Percentiles rank a stretch among this genome's conserved stretches.
Conservation (phyloP, 768 basidiomycete species). For the Leccinum variicolor region DNA sequence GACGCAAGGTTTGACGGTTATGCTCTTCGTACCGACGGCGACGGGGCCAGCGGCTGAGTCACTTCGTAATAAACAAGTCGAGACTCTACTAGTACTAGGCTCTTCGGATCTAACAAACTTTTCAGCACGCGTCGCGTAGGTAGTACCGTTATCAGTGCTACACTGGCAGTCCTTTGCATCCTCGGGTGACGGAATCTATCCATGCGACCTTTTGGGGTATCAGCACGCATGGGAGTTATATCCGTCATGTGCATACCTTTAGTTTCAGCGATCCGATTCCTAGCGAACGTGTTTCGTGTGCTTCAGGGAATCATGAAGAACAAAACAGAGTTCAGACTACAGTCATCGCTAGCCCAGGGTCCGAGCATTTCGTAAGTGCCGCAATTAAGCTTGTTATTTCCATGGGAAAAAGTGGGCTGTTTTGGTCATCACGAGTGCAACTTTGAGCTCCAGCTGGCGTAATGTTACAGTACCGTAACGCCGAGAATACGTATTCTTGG, state of each 20-base stretch:
- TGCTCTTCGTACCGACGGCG: neutral
- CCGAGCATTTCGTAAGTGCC: neutral
- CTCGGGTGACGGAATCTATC: constrained; percentile 8
- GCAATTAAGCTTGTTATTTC: neutral
- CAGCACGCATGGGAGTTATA: neutral
- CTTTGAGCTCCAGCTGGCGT: neutral
- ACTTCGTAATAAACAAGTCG: neutral
- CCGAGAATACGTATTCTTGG: too few species aligned
- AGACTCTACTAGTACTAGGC: too few species aligned
- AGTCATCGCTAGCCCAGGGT: constrained; percentile 1
- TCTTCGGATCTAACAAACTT: neutral
- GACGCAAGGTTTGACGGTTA: neutral
- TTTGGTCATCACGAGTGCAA: neutral
- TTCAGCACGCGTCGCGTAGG: neutral
- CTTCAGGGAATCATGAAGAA: neutral
- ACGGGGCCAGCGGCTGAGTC: neutral
- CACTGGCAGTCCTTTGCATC: neutral
- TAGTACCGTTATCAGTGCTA: constrained; percentile 6
- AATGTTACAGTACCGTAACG: too few species aligned
- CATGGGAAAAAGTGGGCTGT: constrained; percentile 1
- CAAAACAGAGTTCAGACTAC: neutral
- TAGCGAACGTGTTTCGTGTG: constrained; percentile 10
- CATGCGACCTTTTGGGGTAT: neutral
- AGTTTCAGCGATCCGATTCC: neutral
- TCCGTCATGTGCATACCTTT: constrained; percentile 2